A percentile compares a stretch with the other conserved stretches of the same genome.
Conservation (phyloP, 768 basidiomycete species). For the Tremella fuciformis region DNA sequence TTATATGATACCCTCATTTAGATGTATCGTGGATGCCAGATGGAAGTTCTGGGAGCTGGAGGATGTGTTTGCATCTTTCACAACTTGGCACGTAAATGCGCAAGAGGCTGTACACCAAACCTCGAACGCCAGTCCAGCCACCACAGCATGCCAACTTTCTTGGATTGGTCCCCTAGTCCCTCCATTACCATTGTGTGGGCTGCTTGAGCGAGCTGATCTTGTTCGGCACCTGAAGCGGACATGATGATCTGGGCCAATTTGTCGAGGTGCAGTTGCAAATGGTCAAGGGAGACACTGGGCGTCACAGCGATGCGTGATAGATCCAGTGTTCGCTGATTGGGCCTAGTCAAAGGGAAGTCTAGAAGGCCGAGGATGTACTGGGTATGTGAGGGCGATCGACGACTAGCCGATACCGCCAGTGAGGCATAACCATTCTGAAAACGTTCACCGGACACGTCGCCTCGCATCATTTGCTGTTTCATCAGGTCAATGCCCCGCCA, state of each 20-base stretch:
- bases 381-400: conserved; percentile 6
- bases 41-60: neutral
- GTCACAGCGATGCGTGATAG: neutral
- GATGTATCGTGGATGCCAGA: neutral
- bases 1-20: neutral
- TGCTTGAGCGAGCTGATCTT: neutral
- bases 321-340: neutral
- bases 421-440: conserved; percentile 25
- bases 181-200: neutral
- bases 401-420: conserved; percentile 19
- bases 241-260: neutral
- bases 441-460: conserved; percentile 23
- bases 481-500: neutral
- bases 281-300: neutral
- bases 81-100: neutral
- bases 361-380: neutral
- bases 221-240: neutral
- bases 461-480: conserved; percentile 20
- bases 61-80: conserved; percentile 1
- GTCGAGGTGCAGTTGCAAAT: neutral
- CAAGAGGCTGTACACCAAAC: neutral
- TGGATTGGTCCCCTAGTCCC: neutral
- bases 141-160: conserved; percentile 8
- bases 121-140: conserved; percentile 7
- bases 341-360: neutral